Percentiles rank a stretch among this genome's conserved stretches.
Conservation (phyloP, 2,329 filamentous ascomycete genomes). For the Colletotrichum australisinense region DNA sequence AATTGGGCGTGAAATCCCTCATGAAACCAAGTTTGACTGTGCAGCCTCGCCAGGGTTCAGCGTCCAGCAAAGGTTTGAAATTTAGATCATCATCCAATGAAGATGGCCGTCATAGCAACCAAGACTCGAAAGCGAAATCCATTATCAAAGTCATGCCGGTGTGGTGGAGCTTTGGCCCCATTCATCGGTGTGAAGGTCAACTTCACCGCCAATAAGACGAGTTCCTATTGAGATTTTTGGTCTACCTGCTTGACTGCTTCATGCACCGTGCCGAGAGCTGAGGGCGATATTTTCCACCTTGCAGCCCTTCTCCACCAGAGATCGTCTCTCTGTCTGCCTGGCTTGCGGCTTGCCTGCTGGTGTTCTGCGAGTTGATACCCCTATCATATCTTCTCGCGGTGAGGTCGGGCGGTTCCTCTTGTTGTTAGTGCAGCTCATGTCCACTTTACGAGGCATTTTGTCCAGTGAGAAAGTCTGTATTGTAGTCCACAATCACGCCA, state of each 20-base stretch:
- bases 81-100: conserved; percentile 28
- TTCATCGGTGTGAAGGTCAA: conserved; percentile 20
- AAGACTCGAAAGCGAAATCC: conserved; percentile 19
- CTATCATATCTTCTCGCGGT: conserved; percentile 9
- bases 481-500: conserved; percentile 25
- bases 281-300: conserved; percentile 31
- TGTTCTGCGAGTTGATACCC: background rate
- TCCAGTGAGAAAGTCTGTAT: conserved; percentile 11
- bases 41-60: conserved; percentile 32
- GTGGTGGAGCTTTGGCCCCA: conserved; percentile 23
- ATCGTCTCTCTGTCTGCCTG: conserved; percentile 17
- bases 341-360: background rate
- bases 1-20: conserved; percentile 31
- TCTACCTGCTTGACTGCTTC: conserved; percentile 7
- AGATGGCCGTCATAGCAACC: conserved; percentile 10
- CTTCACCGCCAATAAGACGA: conserved; percentile 28
- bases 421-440: conserved; percentile 4
- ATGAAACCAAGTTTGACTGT: conserved; percentile 33
- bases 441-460: conserved; percentile 20
- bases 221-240: conserved; percentile 12
- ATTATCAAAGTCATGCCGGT: conserved; percentile 35
- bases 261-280: conserved; percentile 25
- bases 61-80: conserved; percentile 21
- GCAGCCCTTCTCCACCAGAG: conserved; percentile 21
- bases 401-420: conserved; percentile 7